These are phyloP conservation scores for Oxyria digyna DNA, from an alignment of 148 eudicot species.

Conservation along the genomic window DNA sequence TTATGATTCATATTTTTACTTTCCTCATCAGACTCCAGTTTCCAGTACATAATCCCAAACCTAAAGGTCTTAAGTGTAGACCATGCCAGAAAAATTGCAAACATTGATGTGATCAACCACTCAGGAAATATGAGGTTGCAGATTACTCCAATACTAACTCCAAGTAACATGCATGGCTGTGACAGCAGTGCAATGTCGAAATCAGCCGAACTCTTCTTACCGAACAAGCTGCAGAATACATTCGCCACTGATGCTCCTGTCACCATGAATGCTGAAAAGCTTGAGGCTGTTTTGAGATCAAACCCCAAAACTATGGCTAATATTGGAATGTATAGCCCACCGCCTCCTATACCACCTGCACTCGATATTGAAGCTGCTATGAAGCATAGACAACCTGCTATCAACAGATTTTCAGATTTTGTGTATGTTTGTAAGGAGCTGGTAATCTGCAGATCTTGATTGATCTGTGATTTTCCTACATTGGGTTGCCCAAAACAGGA, in stretches of 20 bases:
- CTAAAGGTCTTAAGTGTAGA: slow-evolving; percentile 41
- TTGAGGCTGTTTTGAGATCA: slow-evolving; percentile 46
- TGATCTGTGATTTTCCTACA: slow-evolving; percentile 13
- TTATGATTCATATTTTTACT: slow-evolving; percentile 7
- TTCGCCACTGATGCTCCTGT: slow-evolving; percentile 46
- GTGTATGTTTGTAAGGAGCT: slow-evolving; percentile 3
- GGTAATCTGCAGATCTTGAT: background rate
- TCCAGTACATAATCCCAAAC: slow-evolving; percentile 39
- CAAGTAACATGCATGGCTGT: slow-evolving; percentile 48
- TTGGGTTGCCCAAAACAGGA: slow-evolving; percentile 11
- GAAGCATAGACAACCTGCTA: slow-evolving; percentile 36
- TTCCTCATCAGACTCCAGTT: slow-evolving; percentile 28
- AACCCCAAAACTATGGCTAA: slow-evolving; percentile 38
- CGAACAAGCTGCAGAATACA: slow-evolving; percentile 25
- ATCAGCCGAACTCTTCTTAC: slow-evolving; percentile 26
- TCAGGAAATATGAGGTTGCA: slow-evolving; percentile 39
- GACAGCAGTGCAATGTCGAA: slow-evolving; percentile 48
- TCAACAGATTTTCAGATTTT: slow-evolving; percentile 1
- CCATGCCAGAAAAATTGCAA: slow-evolving; percentile 40
- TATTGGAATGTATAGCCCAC: slow-evolving; percentile 48
- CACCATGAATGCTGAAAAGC: slow-evolving; percentile 58
- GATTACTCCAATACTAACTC: slow-evolving; percentile 53
- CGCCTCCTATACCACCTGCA: slow-evolving; percentile 64
- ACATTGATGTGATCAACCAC: slow-evolving; percentile 44
- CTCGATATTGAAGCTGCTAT: slow-evolving; percentile 44